Evolutionary conservation across 139 green algal species (phyloP).

Genomic region (Micromonas commoda): DNA sequence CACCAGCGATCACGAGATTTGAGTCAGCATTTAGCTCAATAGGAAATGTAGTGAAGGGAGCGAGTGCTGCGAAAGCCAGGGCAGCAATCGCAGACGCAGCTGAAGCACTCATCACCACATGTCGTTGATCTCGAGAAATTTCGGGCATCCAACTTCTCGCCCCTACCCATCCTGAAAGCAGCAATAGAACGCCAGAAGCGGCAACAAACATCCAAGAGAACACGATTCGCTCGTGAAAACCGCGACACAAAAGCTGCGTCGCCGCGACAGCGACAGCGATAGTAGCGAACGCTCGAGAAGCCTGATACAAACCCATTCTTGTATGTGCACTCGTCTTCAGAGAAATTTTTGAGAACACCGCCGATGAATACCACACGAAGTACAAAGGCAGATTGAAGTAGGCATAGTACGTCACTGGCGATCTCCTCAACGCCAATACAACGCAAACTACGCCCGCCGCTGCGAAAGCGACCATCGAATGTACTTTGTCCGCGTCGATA

Average conservation of each 20-base stretch:
- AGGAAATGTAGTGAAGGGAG: conserved; percentile 5
- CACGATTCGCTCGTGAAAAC: conserved; percentile 1
- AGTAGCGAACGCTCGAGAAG: too few relatives aligned
- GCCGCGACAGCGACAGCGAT: neutral
- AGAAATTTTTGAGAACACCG: neutral
- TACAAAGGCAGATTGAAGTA: neutral
- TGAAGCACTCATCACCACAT: too few relatives aligned
- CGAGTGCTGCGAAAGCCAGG: neutral
- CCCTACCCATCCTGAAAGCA: neutral
- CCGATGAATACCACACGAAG: neutral
- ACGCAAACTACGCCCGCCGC: neutral
- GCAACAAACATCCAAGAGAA: neutral
- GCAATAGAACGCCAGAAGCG: neutral
- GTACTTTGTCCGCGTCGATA: too few relatives aligned
- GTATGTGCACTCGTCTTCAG: too few relatives aligned
- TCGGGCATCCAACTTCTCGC: too few relatives aligned
- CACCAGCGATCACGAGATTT: neutral
- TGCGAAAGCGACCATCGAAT: too few relatives aligned
- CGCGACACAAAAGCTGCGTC: neutral
- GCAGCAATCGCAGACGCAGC: neutral
- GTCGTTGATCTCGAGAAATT: too few relatives aligned
- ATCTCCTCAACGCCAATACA: neutral
- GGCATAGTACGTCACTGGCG: neutral
- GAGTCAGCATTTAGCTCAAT: neutral
- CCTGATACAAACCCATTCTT: too few relatives aligned